These are phyloP conservation scores for Phlegmacium glaucopus DNA, from an alignment of 768 basidiomycete genomes.

Conservation along the genomic window DNA sequence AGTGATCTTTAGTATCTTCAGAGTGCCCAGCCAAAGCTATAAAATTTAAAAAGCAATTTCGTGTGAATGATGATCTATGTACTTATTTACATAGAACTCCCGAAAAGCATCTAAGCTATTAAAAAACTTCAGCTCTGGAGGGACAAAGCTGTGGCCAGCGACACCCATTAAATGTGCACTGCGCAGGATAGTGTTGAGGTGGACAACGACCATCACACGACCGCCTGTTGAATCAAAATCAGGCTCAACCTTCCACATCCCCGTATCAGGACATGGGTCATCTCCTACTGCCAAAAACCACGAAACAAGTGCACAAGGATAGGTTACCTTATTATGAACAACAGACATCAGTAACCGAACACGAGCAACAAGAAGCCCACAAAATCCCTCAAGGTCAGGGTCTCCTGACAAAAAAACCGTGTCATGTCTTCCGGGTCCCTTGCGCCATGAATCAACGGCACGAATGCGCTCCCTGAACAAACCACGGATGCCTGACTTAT, in stretches of 20 bases:
- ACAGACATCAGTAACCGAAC: constrained; percentile 28
- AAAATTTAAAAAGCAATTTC: constrained; percentile 1
- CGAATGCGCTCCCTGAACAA: constrained; percentile 27
- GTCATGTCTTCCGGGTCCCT: constrained; percentile 17
- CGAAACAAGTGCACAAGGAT: constrained; percentile 28
- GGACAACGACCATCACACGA: constrained; percentile 14
- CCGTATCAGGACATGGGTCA: constrained; percentile 23
- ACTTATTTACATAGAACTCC: constrained; percentile 11
- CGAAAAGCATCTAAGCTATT: constrained; percentile 17
- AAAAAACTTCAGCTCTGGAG: constrained; percentile 9
- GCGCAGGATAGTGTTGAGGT: constrained; percentile 24
- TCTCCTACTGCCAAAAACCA: constrained; percentile 23
- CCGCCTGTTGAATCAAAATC: constrained; percentile 2
- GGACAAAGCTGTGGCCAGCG: constrained; percentile 12
- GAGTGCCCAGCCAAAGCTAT: too few relatives aligned
- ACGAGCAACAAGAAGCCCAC: constrained; percentile 21
- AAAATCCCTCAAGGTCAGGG: constrained; percentile 10
- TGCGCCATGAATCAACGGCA: constrained; percentile 17
- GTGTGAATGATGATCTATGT: constrained; percentile 12
- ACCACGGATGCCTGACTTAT: constrained; percentile 20
- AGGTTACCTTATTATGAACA: constrained; percentile 2
- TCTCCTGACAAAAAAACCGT: constrained; percentile 20
- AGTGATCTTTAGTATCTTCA: too few relatives aligned
- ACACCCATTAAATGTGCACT: constrained; percentile 27
- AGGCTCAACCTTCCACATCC: constrained; percentile 22